Evolutionary conservation across 495 filamentous ascomycete species (phyloP).

Genomic region (Xylaria cubensis): DNA sequence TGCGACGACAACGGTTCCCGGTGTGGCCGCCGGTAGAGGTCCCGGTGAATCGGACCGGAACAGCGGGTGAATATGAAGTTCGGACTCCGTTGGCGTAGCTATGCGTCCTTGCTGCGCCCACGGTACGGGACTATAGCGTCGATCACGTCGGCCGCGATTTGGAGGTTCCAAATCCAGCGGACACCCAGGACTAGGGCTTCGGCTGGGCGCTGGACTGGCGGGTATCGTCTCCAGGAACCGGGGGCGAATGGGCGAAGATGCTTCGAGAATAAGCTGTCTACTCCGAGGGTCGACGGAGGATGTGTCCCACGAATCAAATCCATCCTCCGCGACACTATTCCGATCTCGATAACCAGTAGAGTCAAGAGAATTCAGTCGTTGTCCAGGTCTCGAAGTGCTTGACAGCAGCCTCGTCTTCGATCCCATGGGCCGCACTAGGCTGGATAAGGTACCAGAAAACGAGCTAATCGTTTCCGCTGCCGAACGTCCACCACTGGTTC

Average conservation of each 20-base stretch:
- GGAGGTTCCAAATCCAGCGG: constrained; percentile 53
- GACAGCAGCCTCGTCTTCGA: constrained; percentile 56
- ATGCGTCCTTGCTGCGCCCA: constrained; percentile 40
- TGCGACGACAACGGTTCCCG: constrained; percentile 73
- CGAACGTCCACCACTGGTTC: constrained; percentile 50
- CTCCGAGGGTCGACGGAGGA: constrained; percentile 65
- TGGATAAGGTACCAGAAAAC: constrained; percentile 58
- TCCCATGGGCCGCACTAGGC: constrained; percentile 56
- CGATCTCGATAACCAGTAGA: constrained; percentile 44
- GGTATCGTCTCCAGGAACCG: constrained; percentile 67
- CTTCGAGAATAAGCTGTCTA: constrained; percentile 58
- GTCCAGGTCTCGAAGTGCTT: constrained; percentile 33
- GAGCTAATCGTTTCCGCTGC: constrained; percentile 59
- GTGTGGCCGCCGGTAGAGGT: constrained; percentile 70
- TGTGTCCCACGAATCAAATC: constrained; percentile 75
- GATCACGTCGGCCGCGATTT: constrained; percentile 41
- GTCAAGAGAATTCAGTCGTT: constrained; percentile 47
- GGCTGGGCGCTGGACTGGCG: constrained; percentile 58
- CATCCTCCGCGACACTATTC: constrained; percentile 51
- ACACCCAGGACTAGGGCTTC: constrained; percentile 57
- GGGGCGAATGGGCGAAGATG: constrained; percentile 51
- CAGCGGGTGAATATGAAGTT: constrained; percentile 84
- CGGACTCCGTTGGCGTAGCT: constrained; percentile 54
- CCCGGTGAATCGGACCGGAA: constrained; percentile 78
- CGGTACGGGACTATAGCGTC: constrained; percentile 53